A percentile compares a stretch with the other conserved stretches of the same genome.
These are phyloP conservation scores for Penicillium canariense DNA, from an alignment of 495 filamentous ascomycete genomes.

Conservation along the genomic window DNA sequence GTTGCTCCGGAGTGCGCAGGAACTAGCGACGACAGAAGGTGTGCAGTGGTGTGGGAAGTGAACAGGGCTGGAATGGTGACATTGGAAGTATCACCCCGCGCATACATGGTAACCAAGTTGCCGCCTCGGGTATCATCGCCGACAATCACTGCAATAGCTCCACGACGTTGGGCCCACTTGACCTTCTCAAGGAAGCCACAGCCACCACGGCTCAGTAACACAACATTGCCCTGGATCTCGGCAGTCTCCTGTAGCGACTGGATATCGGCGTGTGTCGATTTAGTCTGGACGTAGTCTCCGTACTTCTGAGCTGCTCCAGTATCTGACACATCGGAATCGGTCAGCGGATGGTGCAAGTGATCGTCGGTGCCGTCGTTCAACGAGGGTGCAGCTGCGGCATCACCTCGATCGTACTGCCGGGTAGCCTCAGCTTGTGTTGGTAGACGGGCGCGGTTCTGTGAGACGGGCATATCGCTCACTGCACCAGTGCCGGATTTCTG, in stretches of 20 bases:
- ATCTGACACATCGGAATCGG: slow-evolving; percentile 41
- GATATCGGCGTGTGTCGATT: slow-evolving; percentile 77
- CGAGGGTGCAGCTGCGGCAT: slow-evolving; percentile 24
- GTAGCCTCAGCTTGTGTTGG: slow-evolving; percentile 28
- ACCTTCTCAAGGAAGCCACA: slow-evolving; percentile 97
- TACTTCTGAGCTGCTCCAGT: slow-evolving; percentile 32
- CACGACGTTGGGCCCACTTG: slow-evolving; percentile 90
- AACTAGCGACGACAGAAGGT: slow-evolving; percentile 86
- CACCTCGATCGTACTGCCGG: slow-evolving; percentile 19
- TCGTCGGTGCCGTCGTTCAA: slow-evolving; percentile 88
- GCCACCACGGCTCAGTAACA: slow-evolving; percentile 84
- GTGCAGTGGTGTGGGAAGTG: slow-evolving; percentile 91
- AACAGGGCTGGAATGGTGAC: slow-evolving; percentile 92
- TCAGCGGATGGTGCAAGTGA: slow-evolving; percentile 71
- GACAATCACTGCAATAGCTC: slow-evolving; percentile 85
- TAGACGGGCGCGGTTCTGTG: slow-evolving; percentile 24
- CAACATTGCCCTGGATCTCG: slow-evolving; percentile 91
- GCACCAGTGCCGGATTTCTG: slow-evolving; percentile 28
- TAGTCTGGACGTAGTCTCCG: slow-evolving; percentile 43
- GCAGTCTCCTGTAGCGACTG: slow-evolving; percentile 92
- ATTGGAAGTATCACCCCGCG: slow-evolving; percentile 89
- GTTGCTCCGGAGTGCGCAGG: slow-evolving; percentile 64
- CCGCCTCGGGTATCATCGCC: slow-evolving; percentile 89
- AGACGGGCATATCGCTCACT: slow-evolving; percentile 19
- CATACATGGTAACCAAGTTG: slow-evolving; percentile 92